Conservation (phyloP, 495 filamentous ascomycete genomes). For the Jackrogersella multiformis region DNA sequence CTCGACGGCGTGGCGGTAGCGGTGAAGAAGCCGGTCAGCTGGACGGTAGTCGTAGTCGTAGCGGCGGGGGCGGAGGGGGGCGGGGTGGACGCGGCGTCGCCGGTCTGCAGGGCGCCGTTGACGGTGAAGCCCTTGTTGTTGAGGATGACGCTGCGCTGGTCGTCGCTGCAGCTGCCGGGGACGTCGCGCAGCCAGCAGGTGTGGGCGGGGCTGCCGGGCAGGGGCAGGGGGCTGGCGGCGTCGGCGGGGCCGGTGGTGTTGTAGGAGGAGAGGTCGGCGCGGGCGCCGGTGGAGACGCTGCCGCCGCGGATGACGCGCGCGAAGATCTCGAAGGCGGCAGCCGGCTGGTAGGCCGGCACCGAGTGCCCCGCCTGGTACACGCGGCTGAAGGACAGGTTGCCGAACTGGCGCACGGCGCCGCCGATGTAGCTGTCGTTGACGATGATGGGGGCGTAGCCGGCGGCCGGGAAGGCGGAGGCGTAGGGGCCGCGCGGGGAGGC, state of each 20-base stretch:
- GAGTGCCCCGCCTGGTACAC: conserved; percentile 70
- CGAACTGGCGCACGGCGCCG: conserved; percentile 67
- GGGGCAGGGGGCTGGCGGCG: conserved; percentile 55
- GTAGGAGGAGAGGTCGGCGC: conserved; percentile 60
- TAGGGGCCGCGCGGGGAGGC: conserved; percentile 35
- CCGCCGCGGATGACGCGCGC: conserved; percentile 67
- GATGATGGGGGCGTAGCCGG: conserved; percentile 64
- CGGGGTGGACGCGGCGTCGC: conserved; percentile 44
- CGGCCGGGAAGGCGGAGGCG: conserved; percentile 50
- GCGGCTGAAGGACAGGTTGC: conserved; percentile 69
- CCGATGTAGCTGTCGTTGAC: conserved; percentile 63
- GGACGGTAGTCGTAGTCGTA: conserved; percentile 45
- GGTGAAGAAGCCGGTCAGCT: conserved; percentile 42
- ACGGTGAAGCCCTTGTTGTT: conserved; percentile 55
- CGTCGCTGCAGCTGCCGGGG: conserved; percentile 58
- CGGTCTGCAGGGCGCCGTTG: conserved; percentile 64
- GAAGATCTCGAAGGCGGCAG: conserved; percentile 69
- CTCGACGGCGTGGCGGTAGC: conserved; percentile 42
- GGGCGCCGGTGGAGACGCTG: conserved; percentile 68
- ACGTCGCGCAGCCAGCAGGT: conserved; percentile 68
- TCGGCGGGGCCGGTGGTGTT: conserved; percentile 62
- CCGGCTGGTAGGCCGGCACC: conserved; percentile 72
- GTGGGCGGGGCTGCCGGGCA: conserved; percentile 52
- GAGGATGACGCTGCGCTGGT: conserved; percentile 57
- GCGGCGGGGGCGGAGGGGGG: conserved; percentile 6